Evolutionary conservation across 805 yeast genomes (phyloP), one percentile per base, ranked within the genome.

Genomic region (Pichia thaimueangensis): DNA sequence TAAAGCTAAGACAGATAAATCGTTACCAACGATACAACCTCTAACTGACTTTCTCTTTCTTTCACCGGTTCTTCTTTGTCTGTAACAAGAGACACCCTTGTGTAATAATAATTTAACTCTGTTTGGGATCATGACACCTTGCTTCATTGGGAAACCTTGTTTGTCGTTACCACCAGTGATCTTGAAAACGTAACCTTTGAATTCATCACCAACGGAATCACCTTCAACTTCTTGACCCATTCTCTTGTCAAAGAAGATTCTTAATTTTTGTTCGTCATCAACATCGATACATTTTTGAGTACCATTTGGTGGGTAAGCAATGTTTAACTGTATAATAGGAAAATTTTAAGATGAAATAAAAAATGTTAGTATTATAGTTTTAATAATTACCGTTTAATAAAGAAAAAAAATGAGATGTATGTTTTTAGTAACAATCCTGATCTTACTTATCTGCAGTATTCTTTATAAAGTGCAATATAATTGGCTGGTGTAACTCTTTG

Each of bases 71-170:
- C 97, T 87, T 82, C 98, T 93, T 73, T 96, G 94, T 82, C 98
- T 91, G 95, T 93, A 93, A 81, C 97, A 91, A 63, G 97, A 86
- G 78, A 77, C 83, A 67, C 91, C 96, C 76, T 87, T 82, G 61
- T 95, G 72, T 69, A 93, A 79, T 69, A 93, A 81, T 65, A 93
- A 82, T 72, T 86, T 88, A 64, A 93, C 97, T 83, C 98, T 94
- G 82, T 94, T 88, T 76, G 98, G 97, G 80, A 87, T 93, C 82
- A 93, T 78, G 58, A 93, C 98, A 84, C 98, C 98, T 78, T 94
- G 98, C 77, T 89, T 93, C 98, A 94, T 93, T 77, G 98, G 97
- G 96, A 93, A 93, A 79, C 98, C 98, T 80, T 93, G 98, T 79
- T 93, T 93, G 80, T 93, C 98, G 85, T 93, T 93, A 83, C 98